Percentiles rank a stretch among this genome's conserved stretches.
These are phyloP conservation scores for Giardia muris DNA, from an alignment of 208 protist genomes.

Conservation along the genomic window DNA sequence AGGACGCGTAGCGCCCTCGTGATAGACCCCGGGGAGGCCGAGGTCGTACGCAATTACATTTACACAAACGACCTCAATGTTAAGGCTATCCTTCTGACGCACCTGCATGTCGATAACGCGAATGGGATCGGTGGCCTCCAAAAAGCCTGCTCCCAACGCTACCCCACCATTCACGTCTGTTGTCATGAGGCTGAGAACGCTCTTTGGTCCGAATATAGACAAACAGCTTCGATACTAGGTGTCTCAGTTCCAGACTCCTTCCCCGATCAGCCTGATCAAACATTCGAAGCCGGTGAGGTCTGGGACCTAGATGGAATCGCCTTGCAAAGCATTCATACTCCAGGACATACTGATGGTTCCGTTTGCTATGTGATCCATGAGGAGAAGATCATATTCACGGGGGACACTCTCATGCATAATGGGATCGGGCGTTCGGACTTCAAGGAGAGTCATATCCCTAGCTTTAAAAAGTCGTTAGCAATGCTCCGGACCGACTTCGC, in stretches of 20 bases:
- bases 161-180: background rate
- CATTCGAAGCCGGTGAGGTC: background rate
- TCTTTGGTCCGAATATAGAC: background rate
- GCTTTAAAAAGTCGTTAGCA: background rate
- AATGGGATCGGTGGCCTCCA: background rate
- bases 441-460: background rate
- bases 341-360: background rate
- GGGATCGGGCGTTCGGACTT: background rate
- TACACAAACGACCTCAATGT: background rate
- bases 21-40: background rate
- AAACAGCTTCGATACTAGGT: background rate
- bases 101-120: background rate
- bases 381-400: background rate
- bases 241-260: background rate
- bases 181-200: background rate
- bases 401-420: conserved; percentile 5
- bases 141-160: background rate
- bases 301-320: background rate
- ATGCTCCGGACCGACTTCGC: background rate
- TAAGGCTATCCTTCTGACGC: background rate
- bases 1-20: background rate
- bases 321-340: background rate
- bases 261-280: background rate
- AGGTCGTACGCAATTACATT: background rate
- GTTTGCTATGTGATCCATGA: background rate